These are phyloP conservation scores for Tolypocladium sp. DNA, from an alignment of 2,329 filamentous ascomycete genomes.

Conservation along the genomic window DNA sequence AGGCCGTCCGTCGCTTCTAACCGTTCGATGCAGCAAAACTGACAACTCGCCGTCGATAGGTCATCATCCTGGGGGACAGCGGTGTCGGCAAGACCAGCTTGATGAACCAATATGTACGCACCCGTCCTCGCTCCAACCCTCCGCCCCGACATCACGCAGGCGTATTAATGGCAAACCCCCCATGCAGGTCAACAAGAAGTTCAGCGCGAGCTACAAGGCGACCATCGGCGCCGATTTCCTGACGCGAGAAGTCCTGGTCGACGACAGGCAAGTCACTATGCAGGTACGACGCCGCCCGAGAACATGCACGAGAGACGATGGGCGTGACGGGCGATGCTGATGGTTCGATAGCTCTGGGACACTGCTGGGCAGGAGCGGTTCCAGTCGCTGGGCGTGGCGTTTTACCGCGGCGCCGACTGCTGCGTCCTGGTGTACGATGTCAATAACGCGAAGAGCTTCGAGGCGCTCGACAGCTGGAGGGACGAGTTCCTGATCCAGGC, in stretches of 20 bases:
- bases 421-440: constrained; percentile 97
- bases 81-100: constrained; percentile 98
- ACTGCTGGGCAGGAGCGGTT: constrained; percentile 96
- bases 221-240: constrained; percentile 98
- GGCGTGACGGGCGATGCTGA: constrained; percentile 4
- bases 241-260: constrained; percentile 94
- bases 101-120: constrained; percentile 99
- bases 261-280: constrained; percentile 97
- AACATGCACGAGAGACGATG: constrained; percentile 4
- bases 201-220: constrained; percentile 98
- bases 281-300: constrained; percentile 50
- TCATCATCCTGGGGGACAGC: constrained; percentile 98
- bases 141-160: not conserved
- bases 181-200: constrained; percentile 95
- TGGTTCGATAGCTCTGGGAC: constrained; percentile 73
- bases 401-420: constrained; percentile 96
- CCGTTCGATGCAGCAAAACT: not conserved
- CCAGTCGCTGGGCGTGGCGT: constrained; percentile 92
- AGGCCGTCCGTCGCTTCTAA: not conserved
- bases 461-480: constrained; percentile 95
- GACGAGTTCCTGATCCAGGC: constrained; percentile 98
- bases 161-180: constrained; percentile 4
- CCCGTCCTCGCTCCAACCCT: constrained; percentile 3
- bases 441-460: constrained; percentile 98
- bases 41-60: constrained; percentile 40